Evolutionary conservation across 306 rosid genomes (phyloP), one percentile per base, ranked within the genome.

Genomic region (Cicer yamashitae): DNA sequence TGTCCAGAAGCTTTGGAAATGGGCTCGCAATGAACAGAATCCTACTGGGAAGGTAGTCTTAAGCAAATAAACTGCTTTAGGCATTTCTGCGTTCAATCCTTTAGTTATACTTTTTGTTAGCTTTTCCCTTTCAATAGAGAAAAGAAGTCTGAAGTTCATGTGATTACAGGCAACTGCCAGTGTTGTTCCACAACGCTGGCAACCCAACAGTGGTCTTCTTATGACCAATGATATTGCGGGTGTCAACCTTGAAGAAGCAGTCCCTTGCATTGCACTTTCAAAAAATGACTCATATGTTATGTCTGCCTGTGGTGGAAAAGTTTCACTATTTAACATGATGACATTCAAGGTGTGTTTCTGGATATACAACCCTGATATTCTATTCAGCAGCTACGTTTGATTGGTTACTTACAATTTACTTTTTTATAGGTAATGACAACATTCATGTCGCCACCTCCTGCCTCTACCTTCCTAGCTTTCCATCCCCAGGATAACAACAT

Each of bases 401-500:
- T 30, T 76, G 58, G 51, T 68, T 61, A 67, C 56, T 54, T 11
- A 25, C 78, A 56, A 34, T 38, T 63, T 77, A 45, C 37, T 25
- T 70, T 14, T 37, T 74, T 77, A 56, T 67, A 90, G 98, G 94
- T 89, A 53, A 93, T 91, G 96, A 85, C 90, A 53, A 88, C 91
- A 50, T 91, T 86, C 75, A 84, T 91, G 96, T 43, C 92, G 11
- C 90, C 96, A 6, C 90, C 91, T 46, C 96, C 98, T 53, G 84
- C 96, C 37, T 88, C 98, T 45, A 88, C 96, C 57, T 89, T 85
- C 79, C 80, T 91, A 46, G 94, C 96, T 57, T 89, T 93, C 79
- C 91, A 91, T 82, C 96, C 98, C 17, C 86, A 81, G 71, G 96
- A 93, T 84, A 93, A 93, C 84, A 93, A 93, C 87, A 84, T 93